A percentile compares a stretch with the other conserved stretches of the same genome.
phyloP scores from a whole-genome alignment of 1,284 basidiomycete genomes.

The Erythrobasidium hasegawianum region DNA sequence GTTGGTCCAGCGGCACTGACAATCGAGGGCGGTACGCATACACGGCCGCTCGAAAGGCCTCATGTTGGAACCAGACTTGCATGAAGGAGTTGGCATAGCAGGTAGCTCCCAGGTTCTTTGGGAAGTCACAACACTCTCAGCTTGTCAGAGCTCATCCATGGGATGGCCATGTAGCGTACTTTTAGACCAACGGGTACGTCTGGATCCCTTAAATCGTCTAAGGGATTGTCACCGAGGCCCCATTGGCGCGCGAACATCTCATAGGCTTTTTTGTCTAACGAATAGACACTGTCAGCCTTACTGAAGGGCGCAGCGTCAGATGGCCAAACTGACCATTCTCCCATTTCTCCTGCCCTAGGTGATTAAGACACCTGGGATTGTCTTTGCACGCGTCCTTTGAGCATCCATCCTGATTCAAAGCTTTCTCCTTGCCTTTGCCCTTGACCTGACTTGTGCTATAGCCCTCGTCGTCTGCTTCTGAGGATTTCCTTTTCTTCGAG shows the following conservation, averaged over 20 bases:
- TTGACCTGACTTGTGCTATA: slow-evolving; percentile 20
- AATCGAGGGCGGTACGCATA: slow-evolving; percentile 53
- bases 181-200: slow-evolving; percentile 71
- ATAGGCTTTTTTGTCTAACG: slow-evolving; percentile 50
- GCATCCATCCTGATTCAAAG: slow-evolving; percentile 51
- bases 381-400: slow-evolving; percentile 62
- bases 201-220: slow-evolving; percentile 54
- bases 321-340: slow-evolving; percentile 62
- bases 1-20: slow-evolving; percentile 56
- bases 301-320: too few species aligned
- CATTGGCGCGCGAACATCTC: slow-evolving; percentile 58
- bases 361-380: slow-evolving; percentile 78
- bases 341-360: slow-evolving; percentile 74
- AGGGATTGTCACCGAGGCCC: slow-evolving; percentile 58
- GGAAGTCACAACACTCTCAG: not conserved
- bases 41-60: slow-evolving; percentile 61
- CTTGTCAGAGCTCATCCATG: slow-evolving; percentile 34
- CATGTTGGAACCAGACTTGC: slow-evolving; percentile 69
- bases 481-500: slow-evolving; percentile 11
- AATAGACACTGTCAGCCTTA: not conserved
- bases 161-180: slow-evolving; percentile 53
- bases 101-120: slow-evolving; percentile 83
- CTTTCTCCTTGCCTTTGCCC: slow-evolving; percentile 2
- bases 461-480: slow-evolving; percentile 6
- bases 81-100: slow-evolving; percentile 72